phyloP scores from a whole-genome alignment of 2,329 filamentous ascomycete species.

The Arthrobotrys musiformis region DNA sequence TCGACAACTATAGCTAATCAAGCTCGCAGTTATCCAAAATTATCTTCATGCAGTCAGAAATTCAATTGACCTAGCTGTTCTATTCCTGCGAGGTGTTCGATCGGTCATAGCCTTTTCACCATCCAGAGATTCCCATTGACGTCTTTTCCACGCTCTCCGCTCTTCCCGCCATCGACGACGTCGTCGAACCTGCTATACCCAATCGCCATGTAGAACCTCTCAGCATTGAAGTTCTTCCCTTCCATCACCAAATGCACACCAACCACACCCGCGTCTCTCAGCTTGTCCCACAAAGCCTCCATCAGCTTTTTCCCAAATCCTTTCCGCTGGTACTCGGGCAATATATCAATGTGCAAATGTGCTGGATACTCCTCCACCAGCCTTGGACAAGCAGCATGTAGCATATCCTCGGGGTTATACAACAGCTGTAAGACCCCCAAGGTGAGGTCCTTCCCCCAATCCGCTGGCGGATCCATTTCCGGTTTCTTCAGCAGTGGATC shows the following conservation, averaged over 20 bases:
- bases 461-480: conserved; percentile 48
- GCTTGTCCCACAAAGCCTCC: conserved; percentile 57
- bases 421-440: conserved; percentile 53
- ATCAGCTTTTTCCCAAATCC: conserved; percentile 61
- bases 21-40: too few relatives aligned
- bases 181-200: conserved; percentile 46
- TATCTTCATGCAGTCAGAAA: too few relatives aligned
- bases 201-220: conserved; percentile 46
- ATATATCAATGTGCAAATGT: conserved; percentile 63
- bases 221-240: conserved; percentile 59
- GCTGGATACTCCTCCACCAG: conserved; percentile 60
- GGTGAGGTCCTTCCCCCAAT: conserved; percentile 53
- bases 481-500: conserved; percentile 48
- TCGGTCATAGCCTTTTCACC: conserved; percentile 50
- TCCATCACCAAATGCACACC: conserved; percentile 63
- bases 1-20: background rate
- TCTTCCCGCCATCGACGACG: conserved; percentile 48
- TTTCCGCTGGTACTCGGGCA: conserved; percentile 61
- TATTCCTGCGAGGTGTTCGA: background rate
- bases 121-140: conserved; percentile 47
- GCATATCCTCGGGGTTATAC: conserved; percentile 39
- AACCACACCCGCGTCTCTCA: conserved; percentile 58
- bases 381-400: conserved; percentile 25
- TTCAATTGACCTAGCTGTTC: background rate
- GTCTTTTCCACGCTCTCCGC: conserved; percentile 41